Conservation (phyloP, 306 rosid genomes). For the Prinsepia uniflora region DNA sequence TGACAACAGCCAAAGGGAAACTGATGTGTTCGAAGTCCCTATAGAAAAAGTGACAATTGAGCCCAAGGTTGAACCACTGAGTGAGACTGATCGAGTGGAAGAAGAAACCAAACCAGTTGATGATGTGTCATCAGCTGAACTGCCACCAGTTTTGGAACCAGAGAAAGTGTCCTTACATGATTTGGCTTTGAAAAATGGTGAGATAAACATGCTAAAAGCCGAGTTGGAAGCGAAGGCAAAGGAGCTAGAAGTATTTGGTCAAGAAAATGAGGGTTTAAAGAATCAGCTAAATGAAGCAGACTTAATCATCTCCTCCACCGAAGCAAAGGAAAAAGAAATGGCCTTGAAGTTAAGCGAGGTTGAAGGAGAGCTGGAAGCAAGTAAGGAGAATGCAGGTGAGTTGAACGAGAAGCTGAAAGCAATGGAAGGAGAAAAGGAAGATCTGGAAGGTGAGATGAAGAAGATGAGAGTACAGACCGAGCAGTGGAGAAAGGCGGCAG, state of each 20-base stretch:
- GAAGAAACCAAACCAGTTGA: constrained; percentile 39
- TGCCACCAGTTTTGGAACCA: constrained; percentile 28
- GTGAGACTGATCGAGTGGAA: constrained; percentile 27
- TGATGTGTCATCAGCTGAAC: constrained; percentile 22
- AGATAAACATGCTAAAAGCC: constrained; percentile 38
- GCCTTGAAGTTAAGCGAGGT: constrained; percentile 35
- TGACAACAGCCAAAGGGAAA: constrained; percentile 49
- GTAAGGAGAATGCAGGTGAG: constrained; percentile 34
- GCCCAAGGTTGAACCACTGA: constrained; percentile 26
- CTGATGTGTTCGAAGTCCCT: constrained; percentile 81
- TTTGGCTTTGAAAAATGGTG: constrained; percentile 39
- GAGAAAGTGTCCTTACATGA: constrained; percentile 43
- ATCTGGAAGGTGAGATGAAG: constrained; percentile 70
- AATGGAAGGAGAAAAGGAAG: constrained; percentile 53
- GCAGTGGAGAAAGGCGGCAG: constrained; percentile 90
- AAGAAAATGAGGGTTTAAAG: constrained; percentile 48
- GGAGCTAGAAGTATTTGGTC: constrained; percentile 33
- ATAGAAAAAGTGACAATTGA: constrained; percentile 41
- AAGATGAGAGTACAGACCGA: constrained; percentile 80
- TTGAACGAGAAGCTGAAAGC: constrained; percentile 48
- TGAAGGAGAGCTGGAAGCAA: constrained; percentile 51
- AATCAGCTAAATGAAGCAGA: constrained; percentile 46
- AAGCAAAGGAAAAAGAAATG: constrained; percentile 49
- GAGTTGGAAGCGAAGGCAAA: constrained; percentile 55
- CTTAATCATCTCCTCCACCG: constrained; percentile 38